Evolutionary conservation across 2,329 filamentous ascomycete species (phyloP).

Genomic region (Aspergillus transmontanensis): DNA sequence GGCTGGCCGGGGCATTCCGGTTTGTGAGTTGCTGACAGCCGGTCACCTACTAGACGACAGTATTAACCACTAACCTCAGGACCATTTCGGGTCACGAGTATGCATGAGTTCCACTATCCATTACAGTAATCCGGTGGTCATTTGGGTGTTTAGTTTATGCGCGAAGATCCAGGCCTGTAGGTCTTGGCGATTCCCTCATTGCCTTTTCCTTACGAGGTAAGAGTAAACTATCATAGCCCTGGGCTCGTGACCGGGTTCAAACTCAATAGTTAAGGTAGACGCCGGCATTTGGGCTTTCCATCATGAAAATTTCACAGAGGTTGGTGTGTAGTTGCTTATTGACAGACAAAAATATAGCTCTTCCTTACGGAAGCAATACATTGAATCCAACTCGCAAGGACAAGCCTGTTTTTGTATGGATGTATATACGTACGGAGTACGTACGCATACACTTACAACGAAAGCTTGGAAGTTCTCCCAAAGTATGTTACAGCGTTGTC

Average conservation of each 20-base stretch:
- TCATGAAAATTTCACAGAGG: background rate
- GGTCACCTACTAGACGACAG: background rate
- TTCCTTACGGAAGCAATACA: background rate
- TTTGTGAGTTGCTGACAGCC: background rate
- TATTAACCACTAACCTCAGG: background rate
- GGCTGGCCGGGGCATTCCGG: background rate
- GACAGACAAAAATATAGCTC: background rate
- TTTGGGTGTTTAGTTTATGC: background rate
- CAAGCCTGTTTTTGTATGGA: background rate
- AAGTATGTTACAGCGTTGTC: background rate
- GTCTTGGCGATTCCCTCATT: constrained; percentile 1
- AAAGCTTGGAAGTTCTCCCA: background rate
- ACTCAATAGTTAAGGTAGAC: background rate
- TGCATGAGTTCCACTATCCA: background rate
- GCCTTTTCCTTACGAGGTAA: background rate
- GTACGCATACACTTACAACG: too few relatives aligned
- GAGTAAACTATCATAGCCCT: background rate
- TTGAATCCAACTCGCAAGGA: background rate
- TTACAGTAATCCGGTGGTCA: background rate
- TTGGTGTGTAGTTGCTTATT: background rate
- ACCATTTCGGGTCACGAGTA: background rate
- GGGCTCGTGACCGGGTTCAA: background rate
- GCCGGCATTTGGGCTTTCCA: background rate
- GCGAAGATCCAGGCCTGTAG: constrained; percentile 1
- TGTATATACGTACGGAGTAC: background rate